Percentiles rank a stretch among this genome's conserved stretches.
Conservation (phyloP, 257 asterid species). For the Rauvolfia tetraphylla region DNA sequence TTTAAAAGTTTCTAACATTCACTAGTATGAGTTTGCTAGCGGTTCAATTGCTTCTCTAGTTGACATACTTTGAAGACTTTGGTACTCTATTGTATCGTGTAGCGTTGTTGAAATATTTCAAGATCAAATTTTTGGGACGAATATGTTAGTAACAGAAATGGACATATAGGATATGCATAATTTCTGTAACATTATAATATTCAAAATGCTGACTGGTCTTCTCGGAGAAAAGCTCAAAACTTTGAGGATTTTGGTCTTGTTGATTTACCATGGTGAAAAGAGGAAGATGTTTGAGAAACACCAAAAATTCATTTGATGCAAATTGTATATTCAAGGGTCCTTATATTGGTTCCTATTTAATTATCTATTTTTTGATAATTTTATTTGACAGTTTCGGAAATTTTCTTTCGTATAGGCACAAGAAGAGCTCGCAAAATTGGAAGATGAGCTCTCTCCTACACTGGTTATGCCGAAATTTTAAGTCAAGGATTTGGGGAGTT, state of each 20-base stretch:
- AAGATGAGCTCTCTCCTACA: constrained; percentile 42
- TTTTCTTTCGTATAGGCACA: constrained; percentile 46
- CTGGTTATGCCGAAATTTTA: constrained; percentile 67
- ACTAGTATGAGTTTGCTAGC: background rate
- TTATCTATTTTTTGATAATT: background rate
- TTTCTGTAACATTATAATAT: background rate
- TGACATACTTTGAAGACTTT: background rate
- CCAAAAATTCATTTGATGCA: background rate
- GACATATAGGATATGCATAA: background rate
- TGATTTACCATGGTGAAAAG: background rate
- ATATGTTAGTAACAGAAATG: background rate
- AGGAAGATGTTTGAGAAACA: background rate
- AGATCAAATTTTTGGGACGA: background rate
- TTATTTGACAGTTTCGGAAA: background rate
- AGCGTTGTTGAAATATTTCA: background rate
- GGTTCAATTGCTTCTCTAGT: background rate
- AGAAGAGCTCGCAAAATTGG: constrained; percentile 55
- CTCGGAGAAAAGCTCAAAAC: background rate
- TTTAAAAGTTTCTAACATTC: no score
- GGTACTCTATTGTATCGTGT: background rate
- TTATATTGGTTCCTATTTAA: background rate
- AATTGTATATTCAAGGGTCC: background rate
- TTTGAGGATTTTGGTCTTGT: background rate
- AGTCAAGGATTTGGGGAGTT: constrained; percentile 84
- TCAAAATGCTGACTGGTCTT: background rate